Percentiles rank a stretch among this genome's conserved stretches.
Conservation (phyloP, 345 rosid species). For the Citrus inodora region DNA sequence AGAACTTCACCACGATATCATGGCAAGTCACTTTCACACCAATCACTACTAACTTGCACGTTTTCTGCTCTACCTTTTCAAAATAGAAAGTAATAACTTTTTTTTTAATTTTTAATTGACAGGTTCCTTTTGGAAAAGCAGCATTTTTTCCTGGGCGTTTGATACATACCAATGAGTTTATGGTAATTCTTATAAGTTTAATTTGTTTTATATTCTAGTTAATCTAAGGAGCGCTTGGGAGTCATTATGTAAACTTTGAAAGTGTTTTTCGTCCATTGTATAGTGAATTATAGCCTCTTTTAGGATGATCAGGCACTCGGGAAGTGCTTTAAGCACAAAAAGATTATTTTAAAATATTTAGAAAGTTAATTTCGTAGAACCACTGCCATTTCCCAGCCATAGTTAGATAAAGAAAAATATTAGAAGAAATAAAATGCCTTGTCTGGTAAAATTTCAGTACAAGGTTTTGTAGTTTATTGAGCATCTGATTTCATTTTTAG, state of each 20-base stretch:
- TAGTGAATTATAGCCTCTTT: background rate
- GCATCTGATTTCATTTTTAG: background rate
- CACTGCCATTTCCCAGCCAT: background rate
- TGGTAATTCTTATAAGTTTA: slow-evolving; percentile 37
- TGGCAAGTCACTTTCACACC: slow-evolving; percentile 37
- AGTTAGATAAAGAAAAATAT: background rate
- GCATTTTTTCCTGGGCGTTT: slow-evolving; percentile 88
- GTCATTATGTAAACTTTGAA: background rate
- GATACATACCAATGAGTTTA: slow-evolving; percentile 81
- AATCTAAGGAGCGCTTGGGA: background rate
- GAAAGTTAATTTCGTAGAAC: background rate
- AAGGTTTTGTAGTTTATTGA: background rate
- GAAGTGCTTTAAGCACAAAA: background rate
- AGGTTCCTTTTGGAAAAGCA: slow-evolving; percentile 86
- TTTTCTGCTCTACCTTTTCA: background rate
- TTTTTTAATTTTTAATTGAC: background rate
- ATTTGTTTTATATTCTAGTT: background rate
- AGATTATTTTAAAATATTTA: background rate
- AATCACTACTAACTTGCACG: background rate
- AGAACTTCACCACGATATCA: slow-evolving; percentile 74
- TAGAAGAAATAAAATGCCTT: background rate
- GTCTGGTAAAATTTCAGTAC: background rate
- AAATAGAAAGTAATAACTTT: too few relatives aligned
- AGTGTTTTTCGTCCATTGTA: background rate
- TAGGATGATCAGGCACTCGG: background rate